Percentiles rank a stretch among this genome's conserved stretches.
Conservation (phyloP, 169 alveolate species). For the Eimeria sp. region DNA sequence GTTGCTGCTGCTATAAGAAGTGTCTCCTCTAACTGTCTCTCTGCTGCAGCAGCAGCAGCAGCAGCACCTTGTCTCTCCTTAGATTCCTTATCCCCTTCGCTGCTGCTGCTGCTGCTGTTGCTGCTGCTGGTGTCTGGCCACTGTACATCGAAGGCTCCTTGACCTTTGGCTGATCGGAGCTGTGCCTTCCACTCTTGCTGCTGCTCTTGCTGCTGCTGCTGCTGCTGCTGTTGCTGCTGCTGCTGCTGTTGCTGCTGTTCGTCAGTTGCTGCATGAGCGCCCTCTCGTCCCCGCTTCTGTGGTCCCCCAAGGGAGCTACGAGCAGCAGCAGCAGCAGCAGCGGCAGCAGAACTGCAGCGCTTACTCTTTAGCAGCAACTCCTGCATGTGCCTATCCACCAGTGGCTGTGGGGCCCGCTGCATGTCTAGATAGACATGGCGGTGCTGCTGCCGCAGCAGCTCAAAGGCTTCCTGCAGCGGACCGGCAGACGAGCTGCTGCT, state of each 20-base stretch:
- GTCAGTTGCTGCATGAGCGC: background rate
- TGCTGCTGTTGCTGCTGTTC: background rate
- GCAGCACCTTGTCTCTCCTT: background rate
- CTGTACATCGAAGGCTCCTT: conserved; percentile 43
- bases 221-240: conserved; percentile 43
- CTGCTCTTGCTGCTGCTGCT: conserved; percentile 15
- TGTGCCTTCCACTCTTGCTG: conserved; percentile 19
- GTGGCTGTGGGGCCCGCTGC: conserved; percentile 19
- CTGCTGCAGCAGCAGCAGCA: background rate
- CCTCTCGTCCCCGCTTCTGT: conserved; percentile 3
- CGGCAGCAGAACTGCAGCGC: background rate
- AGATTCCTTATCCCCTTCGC: background rate
- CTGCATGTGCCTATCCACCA: background rate
- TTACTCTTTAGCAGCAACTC: background rate
- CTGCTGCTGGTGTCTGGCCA: background rate
- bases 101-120: conserved; percentile 41
- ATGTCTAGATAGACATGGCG: background rate
- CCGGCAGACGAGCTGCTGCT: conserved; percentile 35
- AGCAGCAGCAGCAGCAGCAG: background rate
- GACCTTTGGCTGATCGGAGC: background rate
- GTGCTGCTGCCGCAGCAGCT: conserved; percentile 56
- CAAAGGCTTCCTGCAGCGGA: conserved; percentile 44
- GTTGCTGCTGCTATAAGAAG: conserved; percentile 38
- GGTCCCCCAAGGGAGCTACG: background rate
- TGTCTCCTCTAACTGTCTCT: background rate